These are phyloP conservation scores for Rhododendron vialii DNA, from an alignment of 148 eudicot species.

Conservation along the genomic window DNA sequence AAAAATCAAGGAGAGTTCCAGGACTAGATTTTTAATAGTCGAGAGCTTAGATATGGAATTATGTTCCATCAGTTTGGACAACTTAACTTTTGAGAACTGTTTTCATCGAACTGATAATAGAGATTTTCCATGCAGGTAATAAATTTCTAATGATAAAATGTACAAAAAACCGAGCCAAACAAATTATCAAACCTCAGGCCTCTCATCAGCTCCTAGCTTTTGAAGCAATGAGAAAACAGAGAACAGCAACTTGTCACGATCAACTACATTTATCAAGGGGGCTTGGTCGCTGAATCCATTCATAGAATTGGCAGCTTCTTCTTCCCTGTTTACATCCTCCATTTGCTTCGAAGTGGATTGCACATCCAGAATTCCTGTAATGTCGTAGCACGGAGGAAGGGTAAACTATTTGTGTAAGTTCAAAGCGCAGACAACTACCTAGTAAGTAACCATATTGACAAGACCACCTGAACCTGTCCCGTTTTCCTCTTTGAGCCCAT, in stretches of 20 bases:
- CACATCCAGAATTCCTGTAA: slow-evolving; percentile 22
- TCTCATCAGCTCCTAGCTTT: slow-evolving; percentile 88
- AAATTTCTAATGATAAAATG: background rate
- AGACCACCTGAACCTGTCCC: slow-evolving; percentile 33
- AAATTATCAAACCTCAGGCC: slow-evolving; percentile 75
- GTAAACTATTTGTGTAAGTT: slow-evolving; percentile 5
- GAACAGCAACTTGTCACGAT: slow-evolving; percentile 64
- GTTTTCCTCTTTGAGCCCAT: slow-evolving; percentile 33
- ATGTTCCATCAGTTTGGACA: background rate
- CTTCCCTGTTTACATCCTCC: slow-evolving; percentile 33
- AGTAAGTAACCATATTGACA: background rate
- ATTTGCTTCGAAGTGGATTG: slow-evolving; percentile 22
- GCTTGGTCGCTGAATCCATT: slow-evolving; percentile 33
- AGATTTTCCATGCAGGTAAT: background rate
- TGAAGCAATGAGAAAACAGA: slow-evolving; percentile 85
- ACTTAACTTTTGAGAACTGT: background rate
- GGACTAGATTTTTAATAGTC: background rate
- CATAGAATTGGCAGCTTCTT: slow-evolving; percentile 15
- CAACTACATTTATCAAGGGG: slow-evolving; percentile 42
- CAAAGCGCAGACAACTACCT: background rate
- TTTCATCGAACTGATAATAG: background rate
- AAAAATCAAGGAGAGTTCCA: background rate
- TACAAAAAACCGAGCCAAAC: background rate
- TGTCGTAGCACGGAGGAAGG: background rate
- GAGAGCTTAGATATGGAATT: background rate